A percentile compares a stretch with the other conserved stretches of the same genome.
These are phyloP conservation scores for Artemisia tridentata DNA, from an alignment of 129 eudicot genomes.

Conservation along the genomic window DNA sequence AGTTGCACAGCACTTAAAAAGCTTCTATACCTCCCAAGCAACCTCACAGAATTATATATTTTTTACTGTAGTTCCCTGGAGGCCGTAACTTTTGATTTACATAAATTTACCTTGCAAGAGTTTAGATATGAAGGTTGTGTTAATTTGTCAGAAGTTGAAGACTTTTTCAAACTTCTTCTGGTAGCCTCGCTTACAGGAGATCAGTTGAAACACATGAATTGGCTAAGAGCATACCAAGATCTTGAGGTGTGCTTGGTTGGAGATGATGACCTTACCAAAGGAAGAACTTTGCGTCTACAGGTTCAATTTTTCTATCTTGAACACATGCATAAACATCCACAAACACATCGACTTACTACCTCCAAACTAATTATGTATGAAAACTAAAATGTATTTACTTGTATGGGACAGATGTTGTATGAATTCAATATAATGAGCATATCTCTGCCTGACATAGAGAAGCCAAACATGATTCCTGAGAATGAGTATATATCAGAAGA, in stretches of 20 bases:
- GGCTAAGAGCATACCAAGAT: no score
- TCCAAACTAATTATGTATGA: background rate
- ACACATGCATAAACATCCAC: background rate
- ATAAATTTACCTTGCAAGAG: no score
- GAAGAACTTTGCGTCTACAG: conserved; percentile 9
- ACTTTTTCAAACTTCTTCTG: background rate
- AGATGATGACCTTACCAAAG: conserved; percentile 24
- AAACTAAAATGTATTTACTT: background rate
- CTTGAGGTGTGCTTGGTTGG: background rate
- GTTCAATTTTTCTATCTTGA: background rate
- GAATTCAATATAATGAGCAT: background rate
- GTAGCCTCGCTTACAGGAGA: conserved; percentile 8
- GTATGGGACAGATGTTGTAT: background rate
- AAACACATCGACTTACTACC: background rate
- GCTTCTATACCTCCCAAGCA: background rate
- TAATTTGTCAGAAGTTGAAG: conserved; percentile 2
- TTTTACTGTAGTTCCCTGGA: background rate
- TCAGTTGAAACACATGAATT: conserved; percentile 4
- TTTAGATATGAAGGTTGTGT: conserved; percentile 6
- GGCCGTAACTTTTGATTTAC: no score
- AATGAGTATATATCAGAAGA: background rate
- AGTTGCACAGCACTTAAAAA: no score
- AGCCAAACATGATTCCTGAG: background rate
- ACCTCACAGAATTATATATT: conserved; percentile 8
- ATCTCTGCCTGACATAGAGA: background rate